Evolutionary conservation across 208 protist species (phyloP), one percentile per base, ranked within the genome.

Genomic region (Trypanosoma rangeli): DNA sequence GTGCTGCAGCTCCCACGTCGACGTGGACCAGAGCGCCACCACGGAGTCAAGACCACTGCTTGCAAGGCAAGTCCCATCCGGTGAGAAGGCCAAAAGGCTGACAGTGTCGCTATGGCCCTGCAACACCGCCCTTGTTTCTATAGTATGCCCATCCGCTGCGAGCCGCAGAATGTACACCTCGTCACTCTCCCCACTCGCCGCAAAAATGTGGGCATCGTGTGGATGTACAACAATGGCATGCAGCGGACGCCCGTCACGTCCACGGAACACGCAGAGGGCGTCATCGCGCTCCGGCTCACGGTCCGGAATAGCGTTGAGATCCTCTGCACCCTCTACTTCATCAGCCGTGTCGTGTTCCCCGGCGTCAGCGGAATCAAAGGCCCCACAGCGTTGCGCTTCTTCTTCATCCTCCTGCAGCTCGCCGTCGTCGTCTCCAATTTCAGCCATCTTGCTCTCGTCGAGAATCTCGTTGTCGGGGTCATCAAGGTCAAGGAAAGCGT

Each of bases 401-500:
- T 16, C 46, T 49, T 16, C 42, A 1, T 46, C 42, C 42, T 1
- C 42, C 42, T 18, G 42, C n/a, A 46, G 4, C 28, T 61, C 75
- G 26, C 84, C 71, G 12, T 72, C 69, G 24, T 79, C 68, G 9
- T 59, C 61, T 7, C 50, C 15, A 20, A 77, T 57, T 12, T 81
- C 73, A 16, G 70, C 71, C 24, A 78, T 71, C 13, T 86, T 76
- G 37, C 56, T 76, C 39, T 87, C 86, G 35, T 92, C 85, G 20
- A 94, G 61, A 31, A 94, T 84, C 42, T 92, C 86, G 22, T 92
- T 70, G 57, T 89, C 74, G 4, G 91, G 88, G 67, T 96, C 91
- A 12, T 94, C 83, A n/a, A 96, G 79, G 63, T 94, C 85, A 62
- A 94, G 80, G 68, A 94, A 92, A 16, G 73, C 91, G n/a, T 82